Percentiles rank a stretch among this genome's conserved stretches.
Conservation (phyloP, 768 basidiomycete species). For the Chalciporus piperatus region DNA sequence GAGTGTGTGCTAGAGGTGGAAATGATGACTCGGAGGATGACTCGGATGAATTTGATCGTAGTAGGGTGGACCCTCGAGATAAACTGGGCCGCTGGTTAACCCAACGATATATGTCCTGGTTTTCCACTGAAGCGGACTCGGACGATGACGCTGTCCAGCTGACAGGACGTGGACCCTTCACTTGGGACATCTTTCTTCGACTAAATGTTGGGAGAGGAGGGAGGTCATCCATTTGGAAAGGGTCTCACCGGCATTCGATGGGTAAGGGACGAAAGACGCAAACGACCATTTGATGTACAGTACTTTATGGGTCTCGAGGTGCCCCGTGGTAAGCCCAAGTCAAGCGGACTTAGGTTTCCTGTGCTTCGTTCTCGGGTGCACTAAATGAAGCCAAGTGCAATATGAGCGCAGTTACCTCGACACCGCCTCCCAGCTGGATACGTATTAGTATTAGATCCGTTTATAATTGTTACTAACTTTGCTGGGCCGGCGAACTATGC, state of each 20-base stretch:
- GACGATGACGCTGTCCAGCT: conserved; percentile 21
- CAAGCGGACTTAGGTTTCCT: conserved; percentile 1
- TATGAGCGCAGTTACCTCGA: conserved; percentile 10
- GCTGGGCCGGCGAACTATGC: too few species aligned
- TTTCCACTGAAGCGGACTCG: conserved; percentile 13
- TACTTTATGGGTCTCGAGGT: background rate
- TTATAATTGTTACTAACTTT: too few species aligned
- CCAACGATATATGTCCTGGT: conserved; percentile 21
- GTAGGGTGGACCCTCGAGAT: conserved; percentile 13
- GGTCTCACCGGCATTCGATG: background rate
- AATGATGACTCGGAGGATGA: conserved; percentile 10
- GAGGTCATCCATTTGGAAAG: conserved; percentile 13
- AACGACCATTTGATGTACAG: background rate
- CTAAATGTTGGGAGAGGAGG: conserved; percentile 2
- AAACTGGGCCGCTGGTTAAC: conserved; percentile 2
- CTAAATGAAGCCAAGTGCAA: conserved; percentile 2
- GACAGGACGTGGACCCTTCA: conserved; percentile 31
- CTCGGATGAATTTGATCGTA: conserved; percentile 14
- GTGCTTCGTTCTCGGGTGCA: conserved; percentile 3
- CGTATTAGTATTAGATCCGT: too few species aligned
- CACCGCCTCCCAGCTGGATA: conserved; percentile 17
- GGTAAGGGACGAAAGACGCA: background rate
- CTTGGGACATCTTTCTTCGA: conserved; percentile 13
- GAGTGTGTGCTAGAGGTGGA: conserved; percentile 3
- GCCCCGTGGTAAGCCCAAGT: background rate